Conservation (phyloP, 345 rosid species). For the Citrus sp. region DNA sequence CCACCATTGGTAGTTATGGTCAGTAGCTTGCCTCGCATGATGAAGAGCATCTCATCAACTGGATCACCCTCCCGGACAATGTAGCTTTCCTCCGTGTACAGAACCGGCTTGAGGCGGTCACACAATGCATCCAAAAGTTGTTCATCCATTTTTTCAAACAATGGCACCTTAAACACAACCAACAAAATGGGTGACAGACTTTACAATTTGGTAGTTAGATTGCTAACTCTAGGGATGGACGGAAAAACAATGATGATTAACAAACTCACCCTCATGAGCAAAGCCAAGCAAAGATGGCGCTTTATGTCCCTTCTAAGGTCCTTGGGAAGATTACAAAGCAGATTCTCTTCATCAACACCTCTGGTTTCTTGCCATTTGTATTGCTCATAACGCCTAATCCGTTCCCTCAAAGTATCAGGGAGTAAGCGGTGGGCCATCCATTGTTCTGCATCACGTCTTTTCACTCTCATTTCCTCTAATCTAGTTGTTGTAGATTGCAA, state of each 20-base stretch:
- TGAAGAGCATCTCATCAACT: slow-evolving; percentile 85
- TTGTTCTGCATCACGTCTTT: slow-evolving; percentile 81
- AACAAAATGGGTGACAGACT: neutral
- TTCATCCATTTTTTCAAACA: slow-evolving; percentile 84
- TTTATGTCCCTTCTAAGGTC: slow-evolving; percentile 84
- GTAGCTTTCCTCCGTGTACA: slow-evolving; percentile 87
- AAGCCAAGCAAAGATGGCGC: slow-evolving; percentile 79
- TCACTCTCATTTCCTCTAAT: slow-evolving; percentile 87
- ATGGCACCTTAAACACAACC: slow-evolving; percentile 56
- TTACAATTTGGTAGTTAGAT: neutral
- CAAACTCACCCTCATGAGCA: slow-evolving; percentile 60
- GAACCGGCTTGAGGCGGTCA: slow-evolving; percentile 75
- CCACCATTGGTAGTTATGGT: slow-evolving; percentile 77
- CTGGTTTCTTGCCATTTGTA: slow-evolving; percentile 88
- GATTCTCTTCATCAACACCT: slow-evolving; percentile 75
- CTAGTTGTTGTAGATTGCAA: slow-evolving; percentile 74
- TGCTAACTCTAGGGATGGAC: neutral
- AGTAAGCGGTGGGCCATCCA: slow-evolving; percentile 87
- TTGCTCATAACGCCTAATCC: slow-evolving; percentile 75
- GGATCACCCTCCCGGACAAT: slow-evolving; percentile 89
- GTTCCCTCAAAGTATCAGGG: slow-evolving; percentile 58
- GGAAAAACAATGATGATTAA: neutral
- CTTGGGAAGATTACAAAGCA: slow-evolving; percentile 69
- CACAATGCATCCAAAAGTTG: slow-evolving; percentile 85
- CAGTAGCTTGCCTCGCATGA: slow-evolving; percentile 84